Base-by-base conservation (phyloP, 2,329 filamentous ascomycete genomes). In the Chalara sp. region DNA sequence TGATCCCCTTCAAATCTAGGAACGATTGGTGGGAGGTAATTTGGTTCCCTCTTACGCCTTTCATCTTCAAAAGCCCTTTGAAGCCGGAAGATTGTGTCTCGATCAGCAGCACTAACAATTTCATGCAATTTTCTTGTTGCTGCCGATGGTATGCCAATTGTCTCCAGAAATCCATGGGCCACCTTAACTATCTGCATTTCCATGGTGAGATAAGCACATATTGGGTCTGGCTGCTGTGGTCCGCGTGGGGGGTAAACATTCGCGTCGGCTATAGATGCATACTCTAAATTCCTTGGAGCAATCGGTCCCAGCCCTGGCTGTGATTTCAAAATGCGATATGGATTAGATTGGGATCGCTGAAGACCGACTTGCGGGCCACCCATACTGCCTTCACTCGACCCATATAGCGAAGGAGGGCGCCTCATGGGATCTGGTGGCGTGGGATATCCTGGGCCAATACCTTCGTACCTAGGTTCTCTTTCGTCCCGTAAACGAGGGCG, bases 401-500 rank as follows among this genome's bases (percentile, higher is more conserved):
- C 69, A 58, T 79, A 80, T 44, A 77, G 67, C 44, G 73, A 76
- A 31, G 77, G 56, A 8, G 78, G 76, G 55, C 78, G 71, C 58
- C 76, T 57, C 59, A 63, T 63, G 13, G 60, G 53, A 37, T 62
- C 58, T 45, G 52, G 55, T 32, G 57, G 51, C 47, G 58, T 58
- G 51, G 56, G 55, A 55, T 64, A 68, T 44, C 56, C 60, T 47
- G 53, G 53, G 46, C 59, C 59, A 21, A 61, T 49, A 47, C 51
- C 59, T 52, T 83, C 81, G 59, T 78, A 83, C 56, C 80, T 74
- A 46, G 75, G 63, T 56, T 84, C 80, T 59, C 79, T 73, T 53
- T 88, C 85, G 63, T 92, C 87, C 60, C 87, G 80, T 58, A 93
- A 72, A 56, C 88, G 78, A 53, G 88, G 88, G 46, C 88, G 78